Conservation (phyloP, 129 eudicot genomes). For the Helianthus tuberosus region DNA sequence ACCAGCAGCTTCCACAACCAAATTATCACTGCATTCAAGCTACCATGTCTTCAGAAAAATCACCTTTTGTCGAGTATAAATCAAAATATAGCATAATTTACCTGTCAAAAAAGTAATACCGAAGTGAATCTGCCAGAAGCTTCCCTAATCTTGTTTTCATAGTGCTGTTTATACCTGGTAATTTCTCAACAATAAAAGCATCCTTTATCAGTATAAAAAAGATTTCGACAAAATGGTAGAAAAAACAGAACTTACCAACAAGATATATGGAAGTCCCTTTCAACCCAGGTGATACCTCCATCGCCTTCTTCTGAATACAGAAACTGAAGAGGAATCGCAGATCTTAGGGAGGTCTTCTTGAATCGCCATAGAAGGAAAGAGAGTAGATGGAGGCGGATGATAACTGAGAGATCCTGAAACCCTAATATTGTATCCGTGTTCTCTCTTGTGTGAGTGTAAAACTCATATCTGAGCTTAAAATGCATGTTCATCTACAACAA, state of each 20-base stretch:
- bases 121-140: slow-evolving; percentile 74
- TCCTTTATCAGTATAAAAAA: background rate
- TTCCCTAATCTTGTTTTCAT: slow-evolving; percentile 66
- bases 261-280: slow-evolving; percentile 92
- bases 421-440: too few species aligned
- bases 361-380: too few species aligned
- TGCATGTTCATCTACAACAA: too few species aligned
- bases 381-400: too few species aligned
- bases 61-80: slow-evolving; percentile 2
- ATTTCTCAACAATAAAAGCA: slow-evolving; percentile 6
- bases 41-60: slow-evolving; percentile 24
- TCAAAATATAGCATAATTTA: slow-evolving; percentile 18
- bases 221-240: background rate
- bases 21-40: slow-evolving; percentile 59
- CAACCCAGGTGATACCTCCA: slow-evolving; percentile 61
- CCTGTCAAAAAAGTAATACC: slow-evolving; percentile 95
- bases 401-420: too few species aligned
- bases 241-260: slow-evolving; percentile 58
- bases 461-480: too few species aligned
- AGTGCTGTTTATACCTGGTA: slow-evolving; percentile 68
- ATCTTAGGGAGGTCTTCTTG: too few species aligned
- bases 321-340: too few species aligned
- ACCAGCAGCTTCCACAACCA: slow-evolving; percentile 94
- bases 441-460: too few species aligned
- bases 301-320: slow-evolving; percentile 73